These are phyloP conservation scores for Chaetoceros muelleri DNA, from an alignment of 108 stramenopile genomes.

Conservation along the genomic window DNA sequence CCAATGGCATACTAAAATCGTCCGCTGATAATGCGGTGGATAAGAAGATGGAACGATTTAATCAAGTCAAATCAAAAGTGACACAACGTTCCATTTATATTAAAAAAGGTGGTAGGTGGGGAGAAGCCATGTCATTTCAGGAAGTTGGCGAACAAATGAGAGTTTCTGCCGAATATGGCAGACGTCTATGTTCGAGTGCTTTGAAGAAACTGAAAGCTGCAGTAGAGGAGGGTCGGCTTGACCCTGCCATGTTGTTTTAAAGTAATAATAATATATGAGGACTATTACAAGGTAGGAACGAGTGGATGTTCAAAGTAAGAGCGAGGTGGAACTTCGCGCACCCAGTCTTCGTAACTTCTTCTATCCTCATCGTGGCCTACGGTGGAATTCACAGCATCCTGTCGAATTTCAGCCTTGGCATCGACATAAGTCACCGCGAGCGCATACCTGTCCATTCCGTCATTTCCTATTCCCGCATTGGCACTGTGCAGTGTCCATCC, in stretches of 20 bases:
- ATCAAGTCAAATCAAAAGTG: not conserved
- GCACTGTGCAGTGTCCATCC: constrained; percentile 85
- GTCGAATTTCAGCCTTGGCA: constrained; percentile 62
- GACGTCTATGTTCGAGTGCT: constrained; percentile 48
- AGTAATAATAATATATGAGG: too few species aligned
- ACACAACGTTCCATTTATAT: not conserved
- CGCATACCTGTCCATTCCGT: constrained; percentile 47
- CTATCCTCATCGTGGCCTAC: constrained; percentile 69
- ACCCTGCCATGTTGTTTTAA: constrained; percentile 32
- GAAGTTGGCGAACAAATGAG: constrained; percentile 75
- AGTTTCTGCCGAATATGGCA: constrained; percentile 69
- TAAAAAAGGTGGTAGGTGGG: constrained; percentile 23
- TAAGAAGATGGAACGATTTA: not conserved
- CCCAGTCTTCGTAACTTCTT: constrained; percentile 69
- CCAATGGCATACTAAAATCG: constrained; percentile 16
- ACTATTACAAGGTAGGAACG: too few species aligned
- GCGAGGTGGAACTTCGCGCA: constrained; percentile 31
- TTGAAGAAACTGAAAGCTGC: constrained; percentile 52
- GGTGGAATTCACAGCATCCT: constrained; percentile 18
- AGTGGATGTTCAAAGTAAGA: constrained; percentile 40
- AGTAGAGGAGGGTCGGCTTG: constrained; percentile 57
- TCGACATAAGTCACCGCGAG: constrained; percentile 72
- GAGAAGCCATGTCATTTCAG: constrained; percentile 54
- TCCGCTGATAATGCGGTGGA: not conserved
- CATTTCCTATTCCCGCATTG: constrained; percentile 24